Evolutionary conservation across 2,329 filamentous ascomycete species (phyloP).

Genomic region (Nannizziopsis barbatae): DNA sequence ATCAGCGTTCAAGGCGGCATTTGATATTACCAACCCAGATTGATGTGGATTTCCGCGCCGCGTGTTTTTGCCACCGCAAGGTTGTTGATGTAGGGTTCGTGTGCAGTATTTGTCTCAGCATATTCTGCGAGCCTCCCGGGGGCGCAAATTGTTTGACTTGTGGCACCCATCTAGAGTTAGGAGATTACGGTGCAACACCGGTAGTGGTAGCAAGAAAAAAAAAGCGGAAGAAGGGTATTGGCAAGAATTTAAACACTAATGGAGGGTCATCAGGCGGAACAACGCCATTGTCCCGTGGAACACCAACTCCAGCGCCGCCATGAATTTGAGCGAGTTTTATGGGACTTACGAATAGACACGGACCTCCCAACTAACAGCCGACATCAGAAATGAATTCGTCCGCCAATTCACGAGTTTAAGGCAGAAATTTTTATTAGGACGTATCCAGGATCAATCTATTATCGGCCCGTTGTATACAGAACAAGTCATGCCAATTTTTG

Average conservation of each 20-base stretch:
- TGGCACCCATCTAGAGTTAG: conserved; percentile 64
- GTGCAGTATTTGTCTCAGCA: conserved; percentile 91
- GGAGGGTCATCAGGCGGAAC: conserved; percentile 42
- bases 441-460: too few species aligned
- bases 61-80: conserved; percentile 88
- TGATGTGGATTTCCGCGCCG: conserved; percentile 90
- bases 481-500: too few species aligned
- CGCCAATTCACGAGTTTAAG: too few species aligned
- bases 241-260: conserved; percentile 30
- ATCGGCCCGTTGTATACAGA: too few species aligned
- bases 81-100: conserved; percentile 91
- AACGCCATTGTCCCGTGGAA: conserved; percentile 48
- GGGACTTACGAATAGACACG: too few species aligned
- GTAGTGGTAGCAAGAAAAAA: conserved; percentile 64
- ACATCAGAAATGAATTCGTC: too few species aligned
- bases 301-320: conserved; percentile 21
- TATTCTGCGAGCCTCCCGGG: conserved; percentile 61
- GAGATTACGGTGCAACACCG: conserved; percentile 62
- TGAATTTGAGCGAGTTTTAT: neutral
- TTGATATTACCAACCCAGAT: conserved; percentile 71
- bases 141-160: conserved; percentile 70
- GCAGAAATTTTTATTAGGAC: too few species aligned
- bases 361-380: too few species aligned
- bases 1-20: conserved; percentile 51
- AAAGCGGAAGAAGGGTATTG: conserved; percentile 56